Evolutionary conservation across 495 filamentous ascomycete species (phyloP).

Genomic region (Daldinia loculata): DNA sequence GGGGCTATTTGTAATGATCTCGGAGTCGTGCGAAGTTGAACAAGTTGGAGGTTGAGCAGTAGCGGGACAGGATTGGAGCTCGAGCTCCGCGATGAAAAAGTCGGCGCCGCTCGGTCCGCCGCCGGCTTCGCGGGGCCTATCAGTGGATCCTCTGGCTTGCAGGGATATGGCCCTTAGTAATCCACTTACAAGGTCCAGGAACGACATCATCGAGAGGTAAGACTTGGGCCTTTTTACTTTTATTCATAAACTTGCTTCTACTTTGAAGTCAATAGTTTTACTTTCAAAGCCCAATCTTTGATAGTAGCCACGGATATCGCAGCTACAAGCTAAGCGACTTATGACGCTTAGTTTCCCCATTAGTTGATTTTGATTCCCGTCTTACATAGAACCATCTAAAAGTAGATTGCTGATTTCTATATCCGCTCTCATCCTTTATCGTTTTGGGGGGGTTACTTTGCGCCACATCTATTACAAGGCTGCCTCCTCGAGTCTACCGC

Average conservation of each 20-base stretch:
- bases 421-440: not conserved
- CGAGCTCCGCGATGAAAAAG: conserved; percentile 34
- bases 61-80: conserved; percentile 35
- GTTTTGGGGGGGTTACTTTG: not conserved
- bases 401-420: not conserved
- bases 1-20: not conserved
- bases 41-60: conserved; percentile 6
- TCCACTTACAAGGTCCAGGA: conserved; percentile 35
- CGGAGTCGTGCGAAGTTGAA: not conserved
- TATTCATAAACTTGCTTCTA: not conserved
- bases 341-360: not conserved
- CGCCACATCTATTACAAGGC: not conserved
- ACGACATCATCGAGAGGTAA: conserved; percentile 30
- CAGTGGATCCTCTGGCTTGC: conserved; percentile 30
- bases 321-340: not conserved
- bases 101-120: conserved; percentile 39
- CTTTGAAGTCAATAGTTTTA: not conserved
- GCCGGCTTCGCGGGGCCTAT: conserved; percentile 28
- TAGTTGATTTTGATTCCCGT: not conserved
- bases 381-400: not conserved
- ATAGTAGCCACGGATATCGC: not conserved
- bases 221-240: not conserved
- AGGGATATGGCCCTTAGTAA: conserved; percentile 48
- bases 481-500: not conserved
- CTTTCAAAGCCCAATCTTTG: not conserved